Percentiles rank a stretch among this genome's conserved stretches.
Evolutionary conservation across 805 yeast genomes (phyloP).

Genomic region (Wickerhamiella dianesei): DNA sequence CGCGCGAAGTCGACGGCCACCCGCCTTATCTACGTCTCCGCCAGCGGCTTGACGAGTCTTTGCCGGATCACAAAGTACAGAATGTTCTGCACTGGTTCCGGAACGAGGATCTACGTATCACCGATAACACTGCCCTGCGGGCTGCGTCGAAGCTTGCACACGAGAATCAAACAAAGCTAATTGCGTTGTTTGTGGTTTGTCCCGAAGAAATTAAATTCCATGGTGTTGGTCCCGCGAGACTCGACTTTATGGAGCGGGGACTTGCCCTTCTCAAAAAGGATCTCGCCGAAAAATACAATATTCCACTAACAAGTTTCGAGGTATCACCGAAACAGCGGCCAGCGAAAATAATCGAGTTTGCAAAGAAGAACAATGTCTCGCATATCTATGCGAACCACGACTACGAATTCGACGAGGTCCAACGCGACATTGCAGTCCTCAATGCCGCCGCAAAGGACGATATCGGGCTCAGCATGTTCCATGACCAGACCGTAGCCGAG

Average conservation of each 20-base stretch:
- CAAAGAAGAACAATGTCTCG: conserved; percentile 19
- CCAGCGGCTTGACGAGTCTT: not conserved
- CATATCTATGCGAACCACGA: conserved; percentile 29
- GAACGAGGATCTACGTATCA: conserved; percentile 31
- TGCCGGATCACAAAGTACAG: conserved; percentile 7
- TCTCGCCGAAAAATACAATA: conserved; percentile 23
- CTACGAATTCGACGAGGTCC: conserved; percentile 35
- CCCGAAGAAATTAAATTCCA: conserved; percentile 33
- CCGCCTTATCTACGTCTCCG: conserved; percentile 11
- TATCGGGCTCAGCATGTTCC: conserved; percentile 23
- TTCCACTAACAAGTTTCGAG: conserved; percentile 24
- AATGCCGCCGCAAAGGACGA: conserved; percentile 12
- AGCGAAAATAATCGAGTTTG: conserved; percentile 15
- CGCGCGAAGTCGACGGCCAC: conserved; percentile 11
- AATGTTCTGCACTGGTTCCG: conserved; percentile 33
- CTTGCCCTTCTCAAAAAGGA: conserved; percentile 24
- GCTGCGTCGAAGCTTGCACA: conserved; percentile 27
- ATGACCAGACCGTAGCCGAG: conserved; percentile 32
- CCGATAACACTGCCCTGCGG: conserved; percentile 33
- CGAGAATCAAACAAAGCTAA: conserved; percentile 25
- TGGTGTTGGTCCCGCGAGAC: conserved; percentile 32
- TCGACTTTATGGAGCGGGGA: conserved; percentile 28
- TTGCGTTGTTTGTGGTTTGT: conserved; percentile 32
- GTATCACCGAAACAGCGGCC: conserved; percentile 5
- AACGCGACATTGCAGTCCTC: conserved; percentile 21